A percentile compares a stretch with the other conserved stretches of the same genome.
Evolutionary conservation across 2,329 filamentous ascomycete species (phyloP).

Genomic region (Clarireedia hainanense): DNA sequence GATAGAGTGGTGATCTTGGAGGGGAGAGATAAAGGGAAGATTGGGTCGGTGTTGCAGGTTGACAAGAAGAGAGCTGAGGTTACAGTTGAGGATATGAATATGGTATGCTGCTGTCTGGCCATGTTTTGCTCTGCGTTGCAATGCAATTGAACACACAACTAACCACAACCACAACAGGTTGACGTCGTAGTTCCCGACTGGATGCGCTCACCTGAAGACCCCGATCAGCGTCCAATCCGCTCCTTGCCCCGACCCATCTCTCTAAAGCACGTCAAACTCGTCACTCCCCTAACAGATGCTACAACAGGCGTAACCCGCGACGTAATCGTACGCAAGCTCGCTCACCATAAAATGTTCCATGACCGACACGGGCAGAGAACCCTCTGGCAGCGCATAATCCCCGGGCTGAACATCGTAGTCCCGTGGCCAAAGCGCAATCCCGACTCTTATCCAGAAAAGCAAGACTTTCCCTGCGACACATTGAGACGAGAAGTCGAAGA

Average conservation of each 20-base stretch:
- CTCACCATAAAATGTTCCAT: conserved; percentile 41
- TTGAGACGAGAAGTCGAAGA: conserved; percentile 67
- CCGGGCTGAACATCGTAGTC: conserved; percentile 63
- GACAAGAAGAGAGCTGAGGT: conserved; percentile 47
- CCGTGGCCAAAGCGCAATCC: conserved; percentile 61
- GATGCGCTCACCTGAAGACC: conserved; percentile 32
- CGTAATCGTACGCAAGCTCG: conserved; percentile 67
- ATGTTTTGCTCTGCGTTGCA: too few relatives aligned
- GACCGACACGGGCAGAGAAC: conserved; percentile 43
- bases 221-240: conserved; percentile 34
- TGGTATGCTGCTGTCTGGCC: conserved; percentile 40
- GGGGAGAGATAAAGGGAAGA: conserved; percentile 74
- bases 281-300: conserved; percentile 64
- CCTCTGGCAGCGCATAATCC: conserved; percentile 52
- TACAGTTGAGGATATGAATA: conserved; percentile 52
- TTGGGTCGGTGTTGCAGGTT: conserved; percentile 61
- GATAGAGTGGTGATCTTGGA: conserved; percentile 79
- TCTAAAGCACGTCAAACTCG: conserved; percentile 69
- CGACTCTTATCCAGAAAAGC: conserved; percentile 32
- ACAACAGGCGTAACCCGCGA: conserved; percentile 60
- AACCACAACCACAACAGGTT: conserved; percentile 26
- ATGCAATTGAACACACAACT: not conserved
- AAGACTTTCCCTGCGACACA: conserved; percentile 61
- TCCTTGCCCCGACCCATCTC: conserved; percentile 37
- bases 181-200: conserved; percentile 36